These are phyloP conservation scores for Apiospora phragmitis DNA, from an alignment of 2,329 filamentous ascomycete genomes.

Conservation along the genomic window DNA sequence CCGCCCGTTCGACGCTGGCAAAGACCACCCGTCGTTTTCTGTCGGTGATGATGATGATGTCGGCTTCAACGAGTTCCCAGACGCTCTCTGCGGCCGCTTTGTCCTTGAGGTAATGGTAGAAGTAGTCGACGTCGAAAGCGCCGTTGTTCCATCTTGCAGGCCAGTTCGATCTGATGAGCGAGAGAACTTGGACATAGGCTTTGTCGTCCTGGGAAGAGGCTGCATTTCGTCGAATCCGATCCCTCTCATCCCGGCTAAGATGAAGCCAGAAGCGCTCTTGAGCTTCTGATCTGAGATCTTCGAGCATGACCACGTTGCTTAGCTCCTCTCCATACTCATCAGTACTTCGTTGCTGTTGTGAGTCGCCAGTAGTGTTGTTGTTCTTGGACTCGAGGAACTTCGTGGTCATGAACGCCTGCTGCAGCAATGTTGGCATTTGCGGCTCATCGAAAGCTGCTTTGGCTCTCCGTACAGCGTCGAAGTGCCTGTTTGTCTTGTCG, in stretches of 20 bases:
- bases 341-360: too few relatives aligned
- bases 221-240: background rate
- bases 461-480: background rate
- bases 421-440: background rate
- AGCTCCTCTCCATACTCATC: background rate
- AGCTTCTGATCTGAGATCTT: background rate
- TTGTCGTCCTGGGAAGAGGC: background rate
- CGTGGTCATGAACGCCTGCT: background rate
- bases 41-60: slow-evolving; percentile 10
- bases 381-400: background rate
- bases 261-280: background rate
- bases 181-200: background rate
- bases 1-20: slow-evolving; percentile 15
- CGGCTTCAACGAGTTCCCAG: background rate
- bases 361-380: background rate
- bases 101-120: background rate
- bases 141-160: background rate
- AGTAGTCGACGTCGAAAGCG: background rate
- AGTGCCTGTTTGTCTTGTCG: background rate
- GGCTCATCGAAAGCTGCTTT: background rate
- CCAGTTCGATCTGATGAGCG: background rate
- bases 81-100: background rate
- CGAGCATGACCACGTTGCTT: too few relatives aligned
- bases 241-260: background rate
- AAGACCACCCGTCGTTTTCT: slow-evolving; percentile 15